These are phyloP conservation scores for Populus alba DNA, from an alignment of 345 rosid genomes.

Conservation along the genomic window DNA sequence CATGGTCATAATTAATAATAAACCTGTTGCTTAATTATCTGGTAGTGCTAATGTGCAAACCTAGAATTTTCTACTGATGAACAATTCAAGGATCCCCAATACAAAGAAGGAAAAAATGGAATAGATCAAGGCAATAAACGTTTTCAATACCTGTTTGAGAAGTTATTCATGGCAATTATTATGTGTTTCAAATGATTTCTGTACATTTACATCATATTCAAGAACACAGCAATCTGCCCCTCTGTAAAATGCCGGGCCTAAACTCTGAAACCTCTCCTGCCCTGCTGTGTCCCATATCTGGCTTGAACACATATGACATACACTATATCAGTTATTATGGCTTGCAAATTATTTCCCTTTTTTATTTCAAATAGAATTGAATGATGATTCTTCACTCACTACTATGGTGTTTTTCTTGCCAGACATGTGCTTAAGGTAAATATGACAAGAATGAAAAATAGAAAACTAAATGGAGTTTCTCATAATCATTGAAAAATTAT, in stretches of 20 bases:
- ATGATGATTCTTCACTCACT: no score
- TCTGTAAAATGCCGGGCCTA: conserved; percentile 80
- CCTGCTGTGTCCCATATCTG: conserved; percentile 99
- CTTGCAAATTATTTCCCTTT: not conserved
- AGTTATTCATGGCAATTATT: conserved; percentile 69
- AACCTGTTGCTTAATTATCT: not conserved
- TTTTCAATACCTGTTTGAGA: conserved; percentile 59
- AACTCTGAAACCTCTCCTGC: conserved; percentile 89
- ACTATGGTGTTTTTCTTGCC: no score
- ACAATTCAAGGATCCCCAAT: not conserved
- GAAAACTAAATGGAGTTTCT: not conserved
- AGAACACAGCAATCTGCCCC: conserved; percentile 91
- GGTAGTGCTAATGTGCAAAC: not conserved
- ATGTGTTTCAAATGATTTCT: conserved; percentile 60
- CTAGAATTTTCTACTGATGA: not conserved
- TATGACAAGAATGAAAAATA: not conserved
- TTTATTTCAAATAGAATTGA: not conserved
- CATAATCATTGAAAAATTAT: not conserved
- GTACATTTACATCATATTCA: conserved; percentile 63
- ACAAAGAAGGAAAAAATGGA: not conserved
- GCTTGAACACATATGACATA: not conserved
- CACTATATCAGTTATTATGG: not conserved
- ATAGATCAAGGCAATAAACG: not conserved
- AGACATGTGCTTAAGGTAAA: not conserved
- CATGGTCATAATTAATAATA: no score